Percentiles rank a stretch among this genome's conserved stretches.
Evolutionary conservation across 345 rosid genomes (phyloP).

Genomic region (Aquilaria malaccensis): DNA sequence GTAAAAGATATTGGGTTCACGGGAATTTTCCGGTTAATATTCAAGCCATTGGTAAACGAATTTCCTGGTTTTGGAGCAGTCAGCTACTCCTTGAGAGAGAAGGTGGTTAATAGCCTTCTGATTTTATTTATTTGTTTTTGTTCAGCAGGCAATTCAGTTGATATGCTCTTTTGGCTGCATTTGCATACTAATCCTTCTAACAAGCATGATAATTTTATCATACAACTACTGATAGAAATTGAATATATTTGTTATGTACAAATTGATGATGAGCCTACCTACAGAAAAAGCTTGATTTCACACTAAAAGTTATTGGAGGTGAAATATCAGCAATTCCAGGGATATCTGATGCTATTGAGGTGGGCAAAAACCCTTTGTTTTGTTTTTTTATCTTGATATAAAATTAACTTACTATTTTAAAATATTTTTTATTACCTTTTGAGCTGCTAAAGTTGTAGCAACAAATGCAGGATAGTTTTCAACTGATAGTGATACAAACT

Average conservation of each 20-base stretch:
- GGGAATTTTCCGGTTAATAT: slow-evolving; percentile 89
- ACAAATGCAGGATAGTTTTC: background rate
- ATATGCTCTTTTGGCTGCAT: slow-evolving; percentile 1
- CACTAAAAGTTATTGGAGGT: slow-evolving; percentile 70
- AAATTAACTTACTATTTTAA: background rate
- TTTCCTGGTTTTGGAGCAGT: slow-evolving; percentile 94
- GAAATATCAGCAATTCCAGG: slow-evolving; percentile 82
- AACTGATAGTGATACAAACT: background rate
- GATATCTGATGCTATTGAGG: slow-evolving; percentile 81
- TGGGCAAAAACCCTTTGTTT: slow-evolving; percentile 18
- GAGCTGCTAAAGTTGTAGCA: background rate
- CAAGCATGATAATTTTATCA: background rate
- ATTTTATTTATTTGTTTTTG: background rate
- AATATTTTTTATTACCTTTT: background rate
- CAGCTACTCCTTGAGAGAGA: slow-evolving; percentile 64
- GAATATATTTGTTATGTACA: too few relatives aligned
- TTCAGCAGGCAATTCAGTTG: background rate
- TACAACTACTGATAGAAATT: background rate
- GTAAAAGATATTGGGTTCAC: slow-evolving; percentile 86
- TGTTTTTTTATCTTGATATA: background rate
- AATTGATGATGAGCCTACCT: background rate
- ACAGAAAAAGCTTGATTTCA: slow-evolving; percentile 80
- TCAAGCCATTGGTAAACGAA: slow-evolving; percentile 73
- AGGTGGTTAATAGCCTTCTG: slow-evolving; percentile 32
- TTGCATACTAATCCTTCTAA: background rate